Evolutionary conservation across 2,329 filamentous ascomycete species (phyloP).

Genomic region (Scedosporium apiospermum): DNA sequence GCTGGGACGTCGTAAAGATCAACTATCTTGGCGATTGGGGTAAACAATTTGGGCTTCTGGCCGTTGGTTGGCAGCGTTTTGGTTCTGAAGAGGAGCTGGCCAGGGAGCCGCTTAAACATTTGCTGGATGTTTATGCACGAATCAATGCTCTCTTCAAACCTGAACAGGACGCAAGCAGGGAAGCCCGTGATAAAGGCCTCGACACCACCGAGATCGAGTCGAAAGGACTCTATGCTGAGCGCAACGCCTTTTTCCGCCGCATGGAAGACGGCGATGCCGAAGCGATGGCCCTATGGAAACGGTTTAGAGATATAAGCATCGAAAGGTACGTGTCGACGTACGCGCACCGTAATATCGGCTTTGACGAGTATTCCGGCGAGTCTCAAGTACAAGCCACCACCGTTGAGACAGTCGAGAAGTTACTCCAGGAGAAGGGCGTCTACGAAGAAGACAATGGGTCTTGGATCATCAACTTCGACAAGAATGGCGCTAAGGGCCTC

Average conservation of each 20-base stretch:
- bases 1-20: slow-evolving; percentile 65
- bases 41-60: slow-evolving; percentile 65
- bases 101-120: slow-evolving; percentile 69
- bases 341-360: slow-evolving; percentile 59
- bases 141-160: too few relatives aligned
- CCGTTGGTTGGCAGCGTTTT: slow-evolving; percentile 65
- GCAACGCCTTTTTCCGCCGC: slow-evolving; percentile 60
- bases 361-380: slow-evolving; percentile 67
- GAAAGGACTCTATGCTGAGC: slow-evolving; percentile 32
- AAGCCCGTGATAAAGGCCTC: slow-evolving; percentile 18
- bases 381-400: slow-evolving; percentile 58
- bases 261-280: slow-evolving; percentile 57
- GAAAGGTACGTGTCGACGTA: slow-evolving; percentile 59
- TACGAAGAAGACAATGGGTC: slow-evolving; percentile 62
- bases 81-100: slow-evolving; percentile 63
- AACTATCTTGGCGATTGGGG: slow-evolving; percentile 79
- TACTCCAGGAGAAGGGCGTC: slow-evolving; percentile 54
- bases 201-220: slow-evolving; percentile 49
- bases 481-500: slow-evolving; percentile 58
- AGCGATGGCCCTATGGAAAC: slow-evolving; percentile 53
- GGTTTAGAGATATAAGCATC: slow-evolving; percentile 59
- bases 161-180: too few relatives aligned
- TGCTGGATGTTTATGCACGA: slow-evolving; percentile 69
- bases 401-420: slow-evolving; percentile 54
- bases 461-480: slow-evolving; percentile 61